These are phyloP conservation scores for Fagus sylvatica DNA, from an alignment of 306 rosid species.

Conservation along the genomic window DNA sequence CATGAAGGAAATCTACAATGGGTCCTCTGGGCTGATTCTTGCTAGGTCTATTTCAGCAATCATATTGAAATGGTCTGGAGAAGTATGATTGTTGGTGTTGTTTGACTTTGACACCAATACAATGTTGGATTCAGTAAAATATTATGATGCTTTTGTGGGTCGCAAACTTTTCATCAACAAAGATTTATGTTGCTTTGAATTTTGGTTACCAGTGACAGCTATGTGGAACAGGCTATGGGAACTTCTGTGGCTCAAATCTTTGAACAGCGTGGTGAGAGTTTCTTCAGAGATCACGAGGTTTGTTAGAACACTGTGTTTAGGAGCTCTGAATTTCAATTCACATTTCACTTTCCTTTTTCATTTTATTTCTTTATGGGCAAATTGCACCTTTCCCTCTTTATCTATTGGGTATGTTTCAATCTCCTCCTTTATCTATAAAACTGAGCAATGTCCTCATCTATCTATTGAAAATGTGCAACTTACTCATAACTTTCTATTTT, in stretches of 20 bases:
- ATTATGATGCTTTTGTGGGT: neutral
- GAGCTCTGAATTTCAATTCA: neutral
- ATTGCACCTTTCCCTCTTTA: no score
- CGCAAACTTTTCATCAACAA: neutral
- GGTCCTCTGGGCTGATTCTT: neutral
- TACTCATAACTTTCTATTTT: no score
- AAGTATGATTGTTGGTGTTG: neutral
- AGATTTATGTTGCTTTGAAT: neutral
- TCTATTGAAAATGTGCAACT: no score
- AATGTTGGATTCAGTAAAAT: neutral
- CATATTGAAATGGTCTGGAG: neutral
- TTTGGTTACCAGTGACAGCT: constrained; percentile 15
- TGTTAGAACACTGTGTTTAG: neutral
- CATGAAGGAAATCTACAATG: neutral
- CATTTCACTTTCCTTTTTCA: neutral
- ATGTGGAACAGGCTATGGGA: constrained; percentile 17
- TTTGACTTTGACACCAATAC: neutral
- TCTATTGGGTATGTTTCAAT: no score
- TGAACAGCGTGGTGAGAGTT: constrained; percentile 20
- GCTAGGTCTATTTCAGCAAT: neutral
- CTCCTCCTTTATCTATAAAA: no score
- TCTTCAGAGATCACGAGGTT: constrained; percentile 30
- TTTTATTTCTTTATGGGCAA: no score
- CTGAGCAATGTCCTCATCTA: no score
- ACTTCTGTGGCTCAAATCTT: constrained; percentile 27